Evolutionary conservation across 2,329 filamentous ascomycete genomes (phyloP), one percentile per base, ranked within the genome.

Genomic region (Ramichloridium luteum): DNA sequence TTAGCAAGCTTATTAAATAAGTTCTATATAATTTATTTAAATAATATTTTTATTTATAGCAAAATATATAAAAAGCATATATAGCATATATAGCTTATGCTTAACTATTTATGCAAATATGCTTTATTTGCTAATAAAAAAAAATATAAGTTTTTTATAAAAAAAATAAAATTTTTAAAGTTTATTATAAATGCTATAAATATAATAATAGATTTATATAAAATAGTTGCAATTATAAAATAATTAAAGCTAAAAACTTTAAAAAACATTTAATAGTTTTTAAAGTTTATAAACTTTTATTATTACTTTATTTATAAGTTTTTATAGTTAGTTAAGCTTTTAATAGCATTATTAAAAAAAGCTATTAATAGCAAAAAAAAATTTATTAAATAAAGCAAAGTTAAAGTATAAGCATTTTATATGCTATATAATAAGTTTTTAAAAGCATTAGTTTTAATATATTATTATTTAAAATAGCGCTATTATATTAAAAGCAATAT

Each of bases 71-170:
- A 30, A 13, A 13, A 30, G 13, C 23, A 30, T 30, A 34, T 34
- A 29, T 20, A 9, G 9, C 16, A 29, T 13, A n/a, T 34, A 29
- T 34, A 34, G 9, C 14, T 28, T 27, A 8, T 17, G 25, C 25
- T 34, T 4, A 30, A 18, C 16, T 11, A n/a, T n/a, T 6, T 40
- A 8, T 25, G 22, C 28, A 38, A 43, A 16, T 13, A 43, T 13
- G 37, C 44, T 15, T 35, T 40, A 16, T 34, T 16, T 30, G 23
- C 14, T 12, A 30, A 30, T 13, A 8, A 11, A 20, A 11, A 46
- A 3, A 58, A 58, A 40, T 55, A 37, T 38, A 27, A 49, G 27
- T 57, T 56, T 37, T 37, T 50, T 35, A 38, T 37, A 20, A 37
- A 48, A 14, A 22, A 45, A 36, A 38, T 50, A 17, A 35, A 49